Conservation (phyloP, 140 eudicot genomes). For the Eryngium alpinum region DNA sequence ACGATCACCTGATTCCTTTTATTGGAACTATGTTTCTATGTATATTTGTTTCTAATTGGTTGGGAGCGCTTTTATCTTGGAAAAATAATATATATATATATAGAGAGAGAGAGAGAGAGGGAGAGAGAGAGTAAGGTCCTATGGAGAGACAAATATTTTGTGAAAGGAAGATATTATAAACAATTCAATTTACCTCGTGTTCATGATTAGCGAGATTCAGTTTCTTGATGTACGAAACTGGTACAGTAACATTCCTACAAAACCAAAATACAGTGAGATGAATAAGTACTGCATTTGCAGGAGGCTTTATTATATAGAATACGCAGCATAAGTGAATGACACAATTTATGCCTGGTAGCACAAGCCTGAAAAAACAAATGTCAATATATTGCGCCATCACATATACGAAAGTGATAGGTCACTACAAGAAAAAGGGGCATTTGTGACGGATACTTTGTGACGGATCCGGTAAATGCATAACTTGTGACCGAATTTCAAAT, state of each 20-base stretch:
- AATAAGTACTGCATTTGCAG: neutral
- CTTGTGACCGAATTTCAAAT: too few species aligned
- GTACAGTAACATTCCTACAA: constrained; percentile 28
- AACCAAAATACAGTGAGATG: neutral
- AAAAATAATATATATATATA: too few species aligned
- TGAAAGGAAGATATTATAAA: neutral
- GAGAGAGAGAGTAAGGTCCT: too few species aligned
- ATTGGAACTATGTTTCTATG: neutral
- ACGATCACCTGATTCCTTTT: neutral
- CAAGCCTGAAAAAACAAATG: too few species aligned
- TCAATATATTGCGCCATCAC: too few species aligned
- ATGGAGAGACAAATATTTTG: too few species aligned
- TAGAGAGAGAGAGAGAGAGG: too few species aligned
- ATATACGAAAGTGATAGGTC: too few species aligned
- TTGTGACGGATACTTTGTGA: too few species aligned
- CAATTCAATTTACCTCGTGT: constrained; percentile 29
- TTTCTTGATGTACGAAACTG: constrained; percentile 34
- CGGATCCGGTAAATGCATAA: too few species aligned
- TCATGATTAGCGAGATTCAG: constrained; percentile 31
- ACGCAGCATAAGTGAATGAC: neutral
- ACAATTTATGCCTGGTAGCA: neutral
- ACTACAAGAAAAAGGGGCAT: too few species aligned
- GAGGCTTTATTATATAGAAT: neutral
- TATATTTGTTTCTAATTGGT: neutral
- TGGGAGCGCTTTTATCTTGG: too few species aligned